Conservation (phyloP, 495 filamentous ascomycete genomes). For the Aspergillus wentii region DNA sequence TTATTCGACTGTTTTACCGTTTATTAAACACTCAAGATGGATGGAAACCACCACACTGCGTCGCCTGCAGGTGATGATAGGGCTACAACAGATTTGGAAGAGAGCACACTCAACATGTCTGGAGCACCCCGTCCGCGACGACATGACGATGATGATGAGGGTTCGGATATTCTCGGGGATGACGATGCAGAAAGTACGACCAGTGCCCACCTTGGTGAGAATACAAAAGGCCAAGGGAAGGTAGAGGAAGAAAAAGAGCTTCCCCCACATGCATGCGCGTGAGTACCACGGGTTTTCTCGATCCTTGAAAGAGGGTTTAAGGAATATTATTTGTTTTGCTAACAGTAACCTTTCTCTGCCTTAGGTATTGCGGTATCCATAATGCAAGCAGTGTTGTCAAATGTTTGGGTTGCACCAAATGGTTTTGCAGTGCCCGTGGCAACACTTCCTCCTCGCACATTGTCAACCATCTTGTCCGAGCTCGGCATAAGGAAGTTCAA, state of each 20-base stretch:
- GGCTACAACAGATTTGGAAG: constrained; percentile 67
- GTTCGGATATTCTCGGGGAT: constrained; percentile 76
- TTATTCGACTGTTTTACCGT: constrained; percentile 3
- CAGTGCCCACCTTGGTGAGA: constrained; percentile 75
- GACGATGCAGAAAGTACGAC: constrained; percentile 90
- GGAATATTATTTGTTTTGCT: constrained; percentile 9
- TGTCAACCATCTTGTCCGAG: constrained; percentile 95
- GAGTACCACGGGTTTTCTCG: constrained; percentile 33
- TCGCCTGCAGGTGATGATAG: constrained; percentile 66
- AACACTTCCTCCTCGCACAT: constrained; percentile 97
- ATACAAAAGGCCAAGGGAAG: constrained; percentile 57
- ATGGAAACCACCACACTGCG: too few relatives aligned
- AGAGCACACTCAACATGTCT: constrained; percentile 60
- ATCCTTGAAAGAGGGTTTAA: too few relatives aligned
- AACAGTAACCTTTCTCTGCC: constrained; percentile 8
- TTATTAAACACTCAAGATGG: too few relatives aligned
- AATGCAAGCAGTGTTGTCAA: constrained; percentile 93
- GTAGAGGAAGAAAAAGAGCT: constrained; percentile 87
- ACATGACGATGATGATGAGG: constrained; percentile 82
- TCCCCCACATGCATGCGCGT: constrained; percentile 95
- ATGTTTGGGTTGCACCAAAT: constrained; percentile 92
- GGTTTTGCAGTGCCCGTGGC: constrained; percentile 97
- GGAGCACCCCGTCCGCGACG: constrained; percentile 63
- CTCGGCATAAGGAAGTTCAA: constrained; percentile 97
- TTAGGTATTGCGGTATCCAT: constrained; percentile 95